phyloP scores from a whole-genome alignment of 2,329 filamentous ascomycete genomes.

The Epichloe typhina region DNA sequence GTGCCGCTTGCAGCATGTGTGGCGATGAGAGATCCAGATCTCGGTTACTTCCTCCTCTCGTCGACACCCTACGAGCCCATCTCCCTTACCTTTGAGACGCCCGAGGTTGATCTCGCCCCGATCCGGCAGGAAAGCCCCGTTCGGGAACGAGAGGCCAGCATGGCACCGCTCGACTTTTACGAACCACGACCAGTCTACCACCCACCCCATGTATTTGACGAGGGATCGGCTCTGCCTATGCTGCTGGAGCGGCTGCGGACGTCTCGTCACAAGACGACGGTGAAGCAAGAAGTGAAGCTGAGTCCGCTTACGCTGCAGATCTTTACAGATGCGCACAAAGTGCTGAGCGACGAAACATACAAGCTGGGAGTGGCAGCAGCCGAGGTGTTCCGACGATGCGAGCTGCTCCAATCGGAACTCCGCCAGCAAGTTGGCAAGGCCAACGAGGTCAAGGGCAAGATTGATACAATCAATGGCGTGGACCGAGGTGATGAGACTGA shows the following conservation, averaged over 20 bases:
- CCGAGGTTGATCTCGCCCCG: slow-evolving; percentile 37
- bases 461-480: slow-evolving; percentile 46
- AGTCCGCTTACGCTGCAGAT: slow-evolving; percentile 58
- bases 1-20: slow-evolving; percentile 40
- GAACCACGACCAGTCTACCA: slow-evolving; percentile 56
- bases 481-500: slow-evolving; percentile 36
- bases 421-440: slow-evolving; percentile 53
- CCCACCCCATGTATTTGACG: slow-evolving; percentile 46
- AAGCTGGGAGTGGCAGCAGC: slow-evolving; percentile 55
- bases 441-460: slow-evolving; percentile 49
- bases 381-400: slow-evolving; percentile 59
- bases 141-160: slow-evolving; percentile 28
- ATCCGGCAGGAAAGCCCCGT: slow-evolving; percentile 29
- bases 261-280: slow-evolving; percentile 44
- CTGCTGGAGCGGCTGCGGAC: slow-evolving; percentile 45
- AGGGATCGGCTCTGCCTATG: slow-evolving; percentile 39
- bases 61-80: slow-evolving; percentile 45
- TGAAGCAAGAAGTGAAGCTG: slow-evolving; percentile 56
- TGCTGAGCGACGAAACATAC: slow-evolving; percentile 57
- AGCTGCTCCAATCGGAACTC: slow-evolving; percentile 54
- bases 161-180: slow-evolving; percentile 37
- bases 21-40: slow-evolving; percentile 45
- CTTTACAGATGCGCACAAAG: slow-evolving; percentile 59
- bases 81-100: slow-evolving; percentile 44
- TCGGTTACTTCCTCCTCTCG: slow-evolving; percentile 51